Conservation (phyloP, 2,329 filamentous ascomycete genomes). For the Drechslera avenae region DNA sequence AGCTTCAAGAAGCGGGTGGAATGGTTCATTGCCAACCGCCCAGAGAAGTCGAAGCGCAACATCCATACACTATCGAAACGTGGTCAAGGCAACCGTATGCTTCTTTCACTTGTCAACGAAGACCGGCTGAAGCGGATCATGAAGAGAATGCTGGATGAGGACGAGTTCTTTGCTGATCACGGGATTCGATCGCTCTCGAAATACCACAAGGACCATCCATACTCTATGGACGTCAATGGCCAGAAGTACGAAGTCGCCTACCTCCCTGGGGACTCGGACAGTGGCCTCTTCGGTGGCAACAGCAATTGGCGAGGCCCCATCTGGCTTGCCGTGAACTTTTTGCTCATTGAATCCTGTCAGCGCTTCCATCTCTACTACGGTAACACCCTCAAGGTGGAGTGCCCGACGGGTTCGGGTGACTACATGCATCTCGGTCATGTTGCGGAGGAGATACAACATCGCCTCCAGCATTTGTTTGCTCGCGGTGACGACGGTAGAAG, state of each 20-base stretch:
- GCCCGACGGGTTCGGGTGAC: slow-evolving; percentile 89
- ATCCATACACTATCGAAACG: slow-evolving; percentile 91
- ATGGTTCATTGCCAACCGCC: slow-evolving; percentile 90
- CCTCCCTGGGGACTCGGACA: slow-evolving; percentile 94
- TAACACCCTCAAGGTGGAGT: slow-evolving; percentile 85
- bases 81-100: slow-evolving; percentile 85
- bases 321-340: slow-evolving; percentile 95
- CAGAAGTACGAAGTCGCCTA: slow-evolving; percentile 88
- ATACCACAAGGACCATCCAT: slow-evolving; percentile 86
- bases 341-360: slow-evolving; percentile 91
- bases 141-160: slow-evolving; percentile 88
- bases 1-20: slow-evolving; percentile 91
- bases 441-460: slow-evolving; percentile 92
- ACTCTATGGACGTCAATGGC: slow-evolving; percentile 94
- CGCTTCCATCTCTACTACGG: slow-evolving; percentile 97
- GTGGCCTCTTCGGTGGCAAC: slow-evolving; percentile 92
- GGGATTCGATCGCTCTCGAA: slow-evolving; percentile 93
- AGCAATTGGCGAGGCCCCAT: slow-evolving; percentile 96
- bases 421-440: slow-evolving; percentile 96
- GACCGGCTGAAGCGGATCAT: slow-evolving; percentile 90
- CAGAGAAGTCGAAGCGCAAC: slow-evolving; percentile 87
- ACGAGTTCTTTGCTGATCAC: slow-evolving; percentile 88
- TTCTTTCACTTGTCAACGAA: slow-evolving; percentile 89
- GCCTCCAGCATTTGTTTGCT: slow-evolving; percentile 88
- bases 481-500: slow-evolving; percentile 83